A percentile compares a stretch with the other conserved stretches of the same genome.
These are phyloP conservation scores for Pythium monospermum DNA, from an alignment of 352 stramenopile species.

Conservation along the genomic window DNA sequence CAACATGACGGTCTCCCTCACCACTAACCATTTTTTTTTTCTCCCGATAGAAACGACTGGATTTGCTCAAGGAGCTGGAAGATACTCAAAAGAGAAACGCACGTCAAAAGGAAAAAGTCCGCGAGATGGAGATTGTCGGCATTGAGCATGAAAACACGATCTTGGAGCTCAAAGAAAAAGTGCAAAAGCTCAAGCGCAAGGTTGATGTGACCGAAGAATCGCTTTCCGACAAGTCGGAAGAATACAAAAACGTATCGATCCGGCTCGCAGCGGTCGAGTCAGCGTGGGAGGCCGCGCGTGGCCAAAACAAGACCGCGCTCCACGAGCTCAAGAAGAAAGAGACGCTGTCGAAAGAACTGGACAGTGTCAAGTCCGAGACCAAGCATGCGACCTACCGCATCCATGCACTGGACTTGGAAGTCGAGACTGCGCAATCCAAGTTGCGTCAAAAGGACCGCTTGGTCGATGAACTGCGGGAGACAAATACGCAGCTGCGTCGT, in stretches of 20 bases:
- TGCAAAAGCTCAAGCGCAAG: slow-evolving; percentile 71
- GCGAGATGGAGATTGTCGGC: slow-evolving; percentile 65
- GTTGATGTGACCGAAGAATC: slow-evolving; percentile 39
- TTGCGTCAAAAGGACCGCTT: slow-evolving; percentile 65
- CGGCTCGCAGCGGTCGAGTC: slow-evolving; percentile 70
- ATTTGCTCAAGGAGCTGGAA: slow-evolving; percentile 62
- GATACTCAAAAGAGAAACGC: slow-evolving; percentile 65
- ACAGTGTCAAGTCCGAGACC: slow-evolving; percentile 59
- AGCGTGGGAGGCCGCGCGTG: slow-evolving; percentile 69
- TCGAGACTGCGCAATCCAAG: slow-evolving; percentile 72
- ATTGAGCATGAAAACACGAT: slow-evolving; percentile 75
- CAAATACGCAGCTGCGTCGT: slow-evolving; percentile 57
- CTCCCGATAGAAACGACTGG: slow-evolving; percentile 40
- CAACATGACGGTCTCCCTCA: background rate
- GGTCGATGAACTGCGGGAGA: slow-evolving; percentile 67
- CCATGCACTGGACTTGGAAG: slow-evolving; percentile 65
- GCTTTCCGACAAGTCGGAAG: slow-evolving; percentile 46
- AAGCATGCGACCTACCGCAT: slow-evolving; percentile 72
- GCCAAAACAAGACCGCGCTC: slow-evolving; percentile 70
- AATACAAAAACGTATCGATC: slow-evolving; percentile 61
- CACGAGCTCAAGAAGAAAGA: slow-evolving; percentile 83
- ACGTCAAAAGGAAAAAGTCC: slow-evolving; percentile 64
- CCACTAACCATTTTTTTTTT: background rate
- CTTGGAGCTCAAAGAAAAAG: slow-evolving; percentile 69
- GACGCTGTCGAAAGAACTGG: slow-evolving; percentile 58